Base-by-base conservation (phyloP, 306 rosid genomes). In the Cicer pinnatifidum region DNA sequence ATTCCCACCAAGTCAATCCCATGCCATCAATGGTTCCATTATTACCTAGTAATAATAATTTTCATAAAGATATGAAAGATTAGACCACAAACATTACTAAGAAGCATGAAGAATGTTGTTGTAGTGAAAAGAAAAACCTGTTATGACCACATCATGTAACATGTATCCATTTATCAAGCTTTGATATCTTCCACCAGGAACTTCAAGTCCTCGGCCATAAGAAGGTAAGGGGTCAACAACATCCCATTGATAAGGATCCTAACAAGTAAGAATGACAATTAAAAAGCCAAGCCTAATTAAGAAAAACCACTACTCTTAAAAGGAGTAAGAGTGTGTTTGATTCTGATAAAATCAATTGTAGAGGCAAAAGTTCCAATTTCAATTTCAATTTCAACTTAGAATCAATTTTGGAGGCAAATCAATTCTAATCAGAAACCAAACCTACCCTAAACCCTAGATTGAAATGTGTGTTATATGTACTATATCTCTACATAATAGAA, bases 1-100 rank as follows among this genome's bases (percentile, higher is more conserved):
- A 84, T 66, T 89, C 94, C 98, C 98, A 94, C 98, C 98, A 94
- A 71, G 84, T 91, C 20, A 85, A 79, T 73, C 98, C 98, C 89
- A 83, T 91, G 57, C 98, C 98, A 73, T 94, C 86, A 50, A 94
- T 88, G 76, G 88, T 87, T 67, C 98, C 97, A 57, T 88, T 85
- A 64, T 89, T 89, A 76, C 98, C 98, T 94, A 70, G 61, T 59
- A 20, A 50, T 94, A 70, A 57, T 59, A 20, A 50, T 77, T 45
- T 57, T 48, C 74, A 78, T 8, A 58, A 67, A 75, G 12, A 79
- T 63, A 62, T 65, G 48, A 48, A 54, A 82, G 20, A 60, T 75
- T 35, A 72, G 48, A 52, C 57, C 12, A 50, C 65, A 73, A 61
- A n/a, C 66, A 39, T 9, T 23, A 37, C 6, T 8, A 17, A 39